phyloP scores from a whole-genome alignment of 768 basidiomycete genomes.

The Holtermannia corniformis region DNA sequence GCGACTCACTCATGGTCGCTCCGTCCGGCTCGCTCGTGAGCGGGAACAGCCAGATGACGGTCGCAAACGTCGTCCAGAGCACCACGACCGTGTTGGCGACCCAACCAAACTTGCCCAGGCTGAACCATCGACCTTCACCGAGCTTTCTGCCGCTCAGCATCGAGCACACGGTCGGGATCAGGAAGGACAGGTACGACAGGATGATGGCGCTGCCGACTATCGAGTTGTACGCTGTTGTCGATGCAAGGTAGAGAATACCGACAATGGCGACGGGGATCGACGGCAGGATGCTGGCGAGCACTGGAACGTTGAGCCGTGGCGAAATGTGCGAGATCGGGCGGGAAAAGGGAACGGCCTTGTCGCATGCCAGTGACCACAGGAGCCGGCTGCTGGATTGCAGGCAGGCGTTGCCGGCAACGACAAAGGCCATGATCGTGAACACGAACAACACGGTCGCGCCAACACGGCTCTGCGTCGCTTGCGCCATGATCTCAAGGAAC shows the following conservation, averaged over 20 bases:
- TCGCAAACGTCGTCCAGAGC: neutral
- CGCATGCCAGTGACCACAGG: neutral
- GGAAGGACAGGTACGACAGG: neutral
- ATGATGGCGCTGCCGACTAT: neutral
- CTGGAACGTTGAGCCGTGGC: neutral
- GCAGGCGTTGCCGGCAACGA: neutral
- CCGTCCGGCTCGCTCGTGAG: neutral
- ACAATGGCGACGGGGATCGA: neutral
- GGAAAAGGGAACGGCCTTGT: neutral
- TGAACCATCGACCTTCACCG: neutral
- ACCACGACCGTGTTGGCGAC: neutral
- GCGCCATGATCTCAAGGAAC: neutral
- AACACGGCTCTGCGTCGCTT: neutral
- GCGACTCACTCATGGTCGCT: neutral
- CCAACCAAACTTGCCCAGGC: neutral
- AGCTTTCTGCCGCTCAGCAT: neutral
- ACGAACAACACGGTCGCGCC: neutral
- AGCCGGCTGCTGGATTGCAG: neutral
- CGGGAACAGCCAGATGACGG: conserved; percentile 1
- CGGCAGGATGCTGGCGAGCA: neutral
- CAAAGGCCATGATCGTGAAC: neutral
- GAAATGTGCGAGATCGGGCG: neutral
- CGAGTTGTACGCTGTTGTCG: neutral
- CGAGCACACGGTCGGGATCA: neutral
- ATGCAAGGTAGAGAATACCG: neutral